Evolutionary conservation across 768 basidiomycete genomes (phyloP).

Genomic region (Phlebiopsis flavidoalba): DNA sequence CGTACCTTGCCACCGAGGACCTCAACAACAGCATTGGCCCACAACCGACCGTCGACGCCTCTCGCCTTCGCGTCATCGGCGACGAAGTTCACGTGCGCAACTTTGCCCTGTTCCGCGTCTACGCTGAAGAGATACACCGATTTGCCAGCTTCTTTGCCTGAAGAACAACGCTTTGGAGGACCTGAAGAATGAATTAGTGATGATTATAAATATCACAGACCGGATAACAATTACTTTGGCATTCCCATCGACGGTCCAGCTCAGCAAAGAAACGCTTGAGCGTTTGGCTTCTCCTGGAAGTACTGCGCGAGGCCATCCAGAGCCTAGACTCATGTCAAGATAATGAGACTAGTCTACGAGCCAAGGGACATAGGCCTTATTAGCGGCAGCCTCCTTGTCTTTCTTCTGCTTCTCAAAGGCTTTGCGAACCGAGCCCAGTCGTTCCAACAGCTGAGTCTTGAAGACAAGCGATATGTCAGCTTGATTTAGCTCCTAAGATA

Average conservation of each 20-base stretch:
- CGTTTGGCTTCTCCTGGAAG: conserved; percentile 74
- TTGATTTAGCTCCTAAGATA: conserved; percentile 74
- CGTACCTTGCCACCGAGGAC: conserved; percentile 89
- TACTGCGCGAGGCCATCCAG: conserved; percentile 61
- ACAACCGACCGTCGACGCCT: conserved; percentile 79
- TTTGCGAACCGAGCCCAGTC: conserved; percentile 66
- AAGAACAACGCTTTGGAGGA: conserved; percentile 67
- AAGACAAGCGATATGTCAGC: conserved; percentile 83
- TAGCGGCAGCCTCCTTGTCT: conserved; percentile 69
- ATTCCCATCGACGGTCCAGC: conserved; percentile 78
- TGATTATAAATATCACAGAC: neutral
- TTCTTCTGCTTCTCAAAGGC: conserved; percentile 82
- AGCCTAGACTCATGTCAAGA: conserved; percentile 28
- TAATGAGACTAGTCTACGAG: neutral
- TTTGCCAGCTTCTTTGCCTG: conserved; percentile 83
- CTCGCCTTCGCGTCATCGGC: conserved; percentile 55
- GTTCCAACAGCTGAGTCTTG: conserved; percentile 77
- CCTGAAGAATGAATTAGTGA: conserved; percentile 32
- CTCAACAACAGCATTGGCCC: conserved; percentile 76
- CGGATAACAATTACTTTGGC: conserved; percentile 53
- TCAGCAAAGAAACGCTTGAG: conserved; percentile 64
- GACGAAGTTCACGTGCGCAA: conserved; percentile 85
- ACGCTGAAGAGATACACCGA: conserved; percentile 85
- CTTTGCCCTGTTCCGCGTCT: conserved; percentile 63
- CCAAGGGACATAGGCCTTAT: conserved; percentile 50